Conservation (phyloP, 352 stramenopile species). For the Phytophthora pluvialis region DNA sequence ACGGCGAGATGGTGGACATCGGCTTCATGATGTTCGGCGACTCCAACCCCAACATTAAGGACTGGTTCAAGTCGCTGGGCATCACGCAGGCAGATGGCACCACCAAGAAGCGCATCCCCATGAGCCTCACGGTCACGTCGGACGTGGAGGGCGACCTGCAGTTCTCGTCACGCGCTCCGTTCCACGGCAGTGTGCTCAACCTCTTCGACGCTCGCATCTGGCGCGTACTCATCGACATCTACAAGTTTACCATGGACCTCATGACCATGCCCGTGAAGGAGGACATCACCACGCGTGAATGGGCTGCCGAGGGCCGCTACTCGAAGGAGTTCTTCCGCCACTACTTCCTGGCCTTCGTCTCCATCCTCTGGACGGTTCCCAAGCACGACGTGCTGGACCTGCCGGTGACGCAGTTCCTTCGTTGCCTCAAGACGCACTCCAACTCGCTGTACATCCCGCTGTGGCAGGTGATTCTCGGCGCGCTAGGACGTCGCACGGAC, state of each 20-base stretch:
- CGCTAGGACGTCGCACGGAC: constrained; percentile 74
- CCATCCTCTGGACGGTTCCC: constrained; percentile 87
- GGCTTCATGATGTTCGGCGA: constrained; percentile 93
- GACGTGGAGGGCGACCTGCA: constrained; percentile 82
- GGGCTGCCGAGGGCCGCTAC: constrained; percentile 71
- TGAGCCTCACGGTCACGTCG: constrained; percentile 88
- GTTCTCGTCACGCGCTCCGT: constrained; percentile 86
- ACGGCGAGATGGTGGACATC: constrained; percentile 84
- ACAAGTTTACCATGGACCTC: constrained; percentile 88
- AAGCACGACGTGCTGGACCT: constrained; percentile 87
- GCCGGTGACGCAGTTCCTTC: constrained; percentile 85
- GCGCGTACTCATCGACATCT: constrained; percentile 88
- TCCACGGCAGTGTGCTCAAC: constrained; percentile 63
- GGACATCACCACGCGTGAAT: constrained; percentile 78
- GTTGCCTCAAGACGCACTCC: constrained; percentile 87
- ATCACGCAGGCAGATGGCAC: constrained; percentile 86
- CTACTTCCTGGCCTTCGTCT: constrained; percentile 88
- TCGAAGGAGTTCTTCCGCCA: constrained; percentile 88
- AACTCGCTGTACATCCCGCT: constrained; percentile 90
- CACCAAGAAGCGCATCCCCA: constrained; percentile 87
- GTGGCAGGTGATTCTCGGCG: constrained; percentile 84
- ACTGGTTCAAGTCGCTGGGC: constrained; percentile 88
- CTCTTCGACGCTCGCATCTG: constrained; percentile 83
- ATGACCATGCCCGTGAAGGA: constrained; percentile 85
- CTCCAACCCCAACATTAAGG: constrained; percentile 92